Base-by-base conservation (phyloP, 2,329 filamentous ascomycete species). In the Neonectria ditissima region DNA sequence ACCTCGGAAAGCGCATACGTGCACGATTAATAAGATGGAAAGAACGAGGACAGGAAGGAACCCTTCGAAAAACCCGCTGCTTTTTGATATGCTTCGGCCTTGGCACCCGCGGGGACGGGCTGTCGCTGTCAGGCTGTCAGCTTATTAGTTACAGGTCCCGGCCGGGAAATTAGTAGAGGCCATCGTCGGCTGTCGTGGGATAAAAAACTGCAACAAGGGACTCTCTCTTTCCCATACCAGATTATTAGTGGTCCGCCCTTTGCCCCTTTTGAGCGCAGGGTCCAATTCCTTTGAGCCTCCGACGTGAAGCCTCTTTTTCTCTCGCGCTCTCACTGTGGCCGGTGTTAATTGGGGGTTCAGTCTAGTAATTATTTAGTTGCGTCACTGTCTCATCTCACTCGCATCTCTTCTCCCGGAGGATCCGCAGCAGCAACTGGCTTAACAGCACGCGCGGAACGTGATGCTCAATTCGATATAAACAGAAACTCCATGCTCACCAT, bases 21-120 rank as follows among this genome's bases (percentile, higher is more conserved):
- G 14, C 14, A 37, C 34, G 16, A 32, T 13, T 32, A 18, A 41
- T 47, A 22, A n/a, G 22, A 26, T 28, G 14, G 44, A 28, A 26
- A 47, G 22, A 47, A 28, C 1, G 9, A 32, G n/a, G 47, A 22
- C 18, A 14, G 16, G 22, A 26, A 34, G 4, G 28, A 28, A 32
- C 6, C 8, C 9, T 5, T 2, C 3, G n/a, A 14, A 13, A 18
- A 50, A 28, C 43, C 7, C 13, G 43, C 43, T 14, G 44, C 37
- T 50, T 50, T 50, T 32, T 50, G 28, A 30, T 13, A 7, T n/a
- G 28, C 28, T 20, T 50, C 47, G 47, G 47, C 47, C 47, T 50
- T 28, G 47, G 47, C 47, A 32, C 18, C 47, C 47, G 47, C 47
- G 47, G 47, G 22, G 37, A 41, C 37, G 37, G 37, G n/a, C 14